Conservation (phyloP, 768 basidiomycete genomes). For the Leccinum ochraceum region DNA sequence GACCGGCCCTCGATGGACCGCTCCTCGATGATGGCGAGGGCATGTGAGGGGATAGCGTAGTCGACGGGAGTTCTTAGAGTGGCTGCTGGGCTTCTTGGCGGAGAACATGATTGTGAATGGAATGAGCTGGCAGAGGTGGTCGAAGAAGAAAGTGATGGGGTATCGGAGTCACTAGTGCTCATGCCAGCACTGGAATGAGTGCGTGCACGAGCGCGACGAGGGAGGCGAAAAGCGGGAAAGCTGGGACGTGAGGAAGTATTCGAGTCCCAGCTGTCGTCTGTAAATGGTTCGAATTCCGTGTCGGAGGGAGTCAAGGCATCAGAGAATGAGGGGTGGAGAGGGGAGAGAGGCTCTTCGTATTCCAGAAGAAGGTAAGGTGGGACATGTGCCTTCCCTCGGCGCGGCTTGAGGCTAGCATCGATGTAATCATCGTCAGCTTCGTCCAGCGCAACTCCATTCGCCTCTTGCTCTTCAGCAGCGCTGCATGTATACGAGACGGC, state of each 20-base stretch:
- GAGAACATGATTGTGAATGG: slow-evolving; percentile 34
- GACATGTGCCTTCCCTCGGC: slow-evolving; percentile 8
- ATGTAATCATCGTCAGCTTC: slow-evolving; percentile 31
- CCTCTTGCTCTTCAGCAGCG: slow-evolving; percentile 30
- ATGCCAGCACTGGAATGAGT: slow-evolving; percentile 30
- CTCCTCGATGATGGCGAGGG: slow-evolving; percentile 44
- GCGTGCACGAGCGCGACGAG: slow-evolving; percentile 33
- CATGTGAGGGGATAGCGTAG: slow-evolving; percentile 18
- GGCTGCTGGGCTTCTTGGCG: slow-evolving; percentile 35
- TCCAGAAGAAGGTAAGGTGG: slow-evolving; percentile 32
- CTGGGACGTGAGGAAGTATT: slow-evolving; percentile 20
- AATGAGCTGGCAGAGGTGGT: slow-evolving; percentile 40
- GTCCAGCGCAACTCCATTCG: slow-evolving; percentile 24
- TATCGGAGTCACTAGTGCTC: slow-evolving; percentile 42
- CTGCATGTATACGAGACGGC: slow-evolving; percentile 27
- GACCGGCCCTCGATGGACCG: slow-evolving; percentile 24
- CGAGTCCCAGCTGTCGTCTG: slow-evolving; percentile 32
- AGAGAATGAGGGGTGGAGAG: slow-evolving; percentile 21
- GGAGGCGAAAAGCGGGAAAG: slow-evolving; percentile 34
- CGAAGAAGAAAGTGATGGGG: slow-evolving; percentile 50
- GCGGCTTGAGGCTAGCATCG: slow-evolving; percentile 27
- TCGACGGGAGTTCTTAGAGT: slow-evolving; percentile 37
- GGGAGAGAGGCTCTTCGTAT: slow-evolving; percentile 33
- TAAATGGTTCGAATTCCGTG: slow-evolving; percentile 35
- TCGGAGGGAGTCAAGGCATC: slow-evolving; percentile 30